These are phyloP conservation scores for Solanum hybrid DNA, from an alignment of 305 asterid species.

Conservation along the genomic window DNA sequence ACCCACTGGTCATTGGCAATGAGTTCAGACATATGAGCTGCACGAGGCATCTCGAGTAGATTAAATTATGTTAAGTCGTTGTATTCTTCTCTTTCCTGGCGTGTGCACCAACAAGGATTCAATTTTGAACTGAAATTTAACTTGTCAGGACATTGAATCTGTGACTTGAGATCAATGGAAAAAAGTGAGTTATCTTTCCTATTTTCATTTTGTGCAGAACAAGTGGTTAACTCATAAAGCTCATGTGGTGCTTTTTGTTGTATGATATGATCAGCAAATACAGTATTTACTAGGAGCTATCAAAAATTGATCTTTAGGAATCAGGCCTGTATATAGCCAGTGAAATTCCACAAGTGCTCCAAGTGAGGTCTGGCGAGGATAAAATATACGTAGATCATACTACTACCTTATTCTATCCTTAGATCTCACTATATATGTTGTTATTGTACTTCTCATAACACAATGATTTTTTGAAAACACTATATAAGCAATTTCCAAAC, in stretches of 20 bases:
- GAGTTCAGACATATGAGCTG: not conserved
- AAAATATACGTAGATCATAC: too few relatives aligned
- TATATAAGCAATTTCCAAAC: not conserved
- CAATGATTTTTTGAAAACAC: not conserved
- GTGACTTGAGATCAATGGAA: not conserved
- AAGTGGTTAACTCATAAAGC: not conserved
- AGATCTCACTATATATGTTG: not conserved
- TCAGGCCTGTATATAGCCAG: not conserved
- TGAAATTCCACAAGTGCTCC: too few relatives aligned
- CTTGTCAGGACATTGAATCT: not conserved
- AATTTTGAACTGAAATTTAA: not conserved
- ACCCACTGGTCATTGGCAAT: not conserved
- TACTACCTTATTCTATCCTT: not conserved
- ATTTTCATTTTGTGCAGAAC: not conserved
- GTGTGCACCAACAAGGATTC: not conserved
- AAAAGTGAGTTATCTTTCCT: not conserved
- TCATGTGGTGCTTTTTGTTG: not conserved
- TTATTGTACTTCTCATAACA: not conserved
- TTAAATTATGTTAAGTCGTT: not conserved
- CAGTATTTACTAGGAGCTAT: not conserved
- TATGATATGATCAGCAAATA: not conserved
- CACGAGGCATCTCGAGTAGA: not conserved
- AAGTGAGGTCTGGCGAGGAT: too few relatives aligned
- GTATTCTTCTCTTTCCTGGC: not conserved
- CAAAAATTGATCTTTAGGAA: not conserved